Evolutionary conservation across 805 yeast species (phyloP).

Genomic region (Candida nanaspora): DNA sequence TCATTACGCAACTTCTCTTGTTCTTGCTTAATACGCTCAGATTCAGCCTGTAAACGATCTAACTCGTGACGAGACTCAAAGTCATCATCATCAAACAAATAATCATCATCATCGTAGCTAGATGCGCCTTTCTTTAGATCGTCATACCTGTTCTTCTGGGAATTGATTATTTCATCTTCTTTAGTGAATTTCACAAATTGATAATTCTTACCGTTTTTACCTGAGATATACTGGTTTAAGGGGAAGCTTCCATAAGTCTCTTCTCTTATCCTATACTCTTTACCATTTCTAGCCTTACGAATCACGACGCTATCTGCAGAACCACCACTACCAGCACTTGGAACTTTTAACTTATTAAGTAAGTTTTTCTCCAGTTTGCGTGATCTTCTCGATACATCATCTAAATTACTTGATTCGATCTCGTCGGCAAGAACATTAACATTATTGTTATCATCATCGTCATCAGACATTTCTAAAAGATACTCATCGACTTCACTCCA

Average conservation of each 20-base stretch:
- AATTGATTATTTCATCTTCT: constrained; percentile 18
- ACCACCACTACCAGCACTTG: too few species aligned
- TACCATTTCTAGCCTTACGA: background rate
- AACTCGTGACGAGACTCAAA: background rate
- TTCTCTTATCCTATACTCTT: constrained; percentile 11
- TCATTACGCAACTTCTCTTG: constrained; percentile 7
- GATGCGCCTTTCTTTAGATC: constrained; percentile 6
- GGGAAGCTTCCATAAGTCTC: constrained; percentile 24
- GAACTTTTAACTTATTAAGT: constrained; percentile 6
- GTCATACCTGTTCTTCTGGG: constrained; percentile 17
- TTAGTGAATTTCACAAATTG: constrained; percentile 24
- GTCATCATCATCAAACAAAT: background rate
- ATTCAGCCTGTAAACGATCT: background rate
- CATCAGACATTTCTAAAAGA: constrained; percentile 12
- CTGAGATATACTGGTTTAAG: constrained; percentile 21
- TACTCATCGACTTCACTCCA: constrained; percentile 62
- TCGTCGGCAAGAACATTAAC: constrained; percentile 4
- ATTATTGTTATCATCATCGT: constrained; percentile 3
- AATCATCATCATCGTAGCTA: background rate
- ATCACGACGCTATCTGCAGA: too few species aligned
- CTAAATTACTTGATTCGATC: constrained; percentile 1
- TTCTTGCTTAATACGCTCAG: constrained; percentile 3
- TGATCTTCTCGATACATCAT: constrained; percentile 1
- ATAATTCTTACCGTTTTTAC: constrained; percentile 22
- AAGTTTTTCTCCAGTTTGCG: constrained; percentile 10